Evolutionary conservation across 2,329 filamentous ascomycete genomes (phyloP).

Genomic region (Neurospora sp.): DNA sequence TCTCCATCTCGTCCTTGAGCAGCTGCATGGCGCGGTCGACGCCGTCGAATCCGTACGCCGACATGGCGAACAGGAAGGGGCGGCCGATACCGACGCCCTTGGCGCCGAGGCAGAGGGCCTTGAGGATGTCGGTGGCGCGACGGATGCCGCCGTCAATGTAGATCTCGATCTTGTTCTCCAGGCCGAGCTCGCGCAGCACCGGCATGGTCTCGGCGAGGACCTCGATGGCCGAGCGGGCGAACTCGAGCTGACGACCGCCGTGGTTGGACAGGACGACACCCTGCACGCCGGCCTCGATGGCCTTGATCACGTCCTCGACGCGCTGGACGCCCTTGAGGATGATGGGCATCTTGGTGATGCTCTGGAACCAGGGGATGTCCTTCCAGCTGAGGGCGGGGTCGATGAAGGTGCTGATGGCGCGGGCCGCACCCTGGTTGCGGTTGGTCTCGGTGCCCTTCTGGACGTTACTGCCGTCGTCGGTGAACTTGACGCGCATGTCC

Average conservation of each 20-base stretch:
- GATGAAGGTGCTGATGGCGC: slow-evolving; percentile 94
- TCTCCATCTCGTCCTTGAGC: slow-evolving; percentile 93
- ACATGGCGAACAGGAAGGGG: slow-evolving; percentile 95
- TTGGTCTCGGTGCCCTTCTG: slow-evolving; percentile 70
- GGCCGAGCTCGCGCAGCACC: slow-evolving; percentile 61
- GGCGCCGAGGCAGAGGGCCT: slow-evolving; percentile 86
- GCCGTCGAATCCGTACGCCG: slow-evolving; percentile 74
- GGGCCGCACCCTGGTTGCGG: slow-evolving; percentile 81
- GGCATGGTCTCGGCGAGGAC: slow-evolving; percentile 91
- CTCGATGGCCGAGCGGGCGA: slow-evolving; percentile 79
- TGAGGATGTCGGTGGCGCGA: slow-evolving; percentile 87
- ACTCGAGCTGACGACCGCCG: slow-evolving; percentile 88
- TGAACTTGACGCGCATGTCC: slow-evolving; percentile 92
- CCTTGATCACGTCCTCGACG: slow-evolving; percentile 85
- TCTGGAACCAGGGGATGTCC: slow-evolving; percentile 86
- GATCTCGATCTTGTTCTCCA: slow-evolving; percentile 71
- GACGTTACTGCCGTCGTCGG: slow-evolving; percentile 72
- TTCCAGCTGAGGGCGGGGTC: slow-evolving; percentile 90
- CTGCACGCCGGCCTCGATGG: slow-evolving; percentile 71
- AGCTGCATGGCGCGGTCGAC: slow-evolving; percentile 89
- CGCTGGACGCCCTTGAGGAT: slow-evolving; percentile 94
- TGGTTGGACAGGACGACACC: slow-evolving; percentile 95
- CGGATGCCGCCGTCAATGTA: slow-evolving; percentile 87
- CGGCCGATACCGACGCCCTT: slow-evolving; percentile 88
- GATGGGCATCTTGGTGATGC: slow-evolving; percentile 89